Conservation (phyloP, 2,329 filamentous ascomycete genomes). For the Xylaria multiplex region DNA sequence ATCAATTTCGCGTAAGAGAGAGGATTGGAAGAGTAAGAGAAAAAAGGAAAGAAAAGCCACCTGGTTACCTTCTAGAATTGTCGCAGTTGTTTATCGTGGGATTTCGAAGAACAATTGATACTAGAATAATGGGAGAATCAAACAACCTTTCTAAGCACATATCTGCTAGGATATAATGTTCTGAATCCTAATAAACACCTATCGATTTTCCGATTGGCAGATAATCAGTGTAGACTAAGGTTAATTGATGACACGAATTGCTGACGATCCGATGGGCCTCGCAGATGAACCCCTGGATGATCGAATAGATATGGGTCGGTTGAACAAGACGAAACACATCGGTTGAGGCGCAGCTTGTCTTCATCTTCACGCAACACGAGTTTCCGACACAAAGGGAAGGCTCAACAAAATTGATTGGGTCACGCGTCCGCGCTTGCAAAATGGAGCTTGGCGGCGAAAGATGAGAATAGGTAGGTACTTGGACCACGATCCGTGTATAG, state of each 20-base stretch:
- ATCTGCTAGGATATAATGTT: neutral
- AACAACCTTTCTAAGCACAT: neutral
- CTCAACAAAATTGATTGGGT: conserved; percentile 32
- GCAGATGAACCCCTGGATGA: conserved; percentile 6
- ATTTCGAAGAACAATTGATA: neutral
- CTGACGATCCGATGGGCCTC: neutral
- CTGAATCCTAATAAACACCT: neutral
- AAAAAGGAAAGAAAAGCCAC: neutral
- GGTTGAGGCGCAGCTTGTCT: conserved; percentile 32
- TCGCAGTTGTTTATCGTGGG: neutral
- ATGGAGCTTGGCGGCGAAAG: conserved; percentile 4
- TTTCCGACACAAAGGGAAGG: conserved; percentile 7
- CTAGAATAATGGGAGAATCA: neutral
- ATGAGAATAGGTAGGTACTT: too few relatives aligned
- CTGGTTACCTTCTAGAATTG: too few relatives aligned
- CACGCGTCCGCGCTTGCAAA: neutral
- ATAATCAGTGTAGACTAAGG: too few relatives aligned
- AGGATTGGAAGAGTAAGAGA: neutral
- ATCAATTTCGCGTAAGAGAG: neutral
- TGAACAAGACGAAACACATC: conserved; percentile 28
- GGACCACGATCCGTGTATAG: neutral
- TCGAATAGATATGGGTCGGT: conserved; percentile 22
- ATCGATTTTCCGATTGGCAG: neutral
- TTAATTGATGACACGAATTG: neutral
- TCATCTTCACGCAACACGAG: conserved; percentile 4